Evolutionary conservation across 306 rosid genomes (phyloP), one percentile per base, ranked within the genome.

Genomic region (Cicer judaicum): DNA sequence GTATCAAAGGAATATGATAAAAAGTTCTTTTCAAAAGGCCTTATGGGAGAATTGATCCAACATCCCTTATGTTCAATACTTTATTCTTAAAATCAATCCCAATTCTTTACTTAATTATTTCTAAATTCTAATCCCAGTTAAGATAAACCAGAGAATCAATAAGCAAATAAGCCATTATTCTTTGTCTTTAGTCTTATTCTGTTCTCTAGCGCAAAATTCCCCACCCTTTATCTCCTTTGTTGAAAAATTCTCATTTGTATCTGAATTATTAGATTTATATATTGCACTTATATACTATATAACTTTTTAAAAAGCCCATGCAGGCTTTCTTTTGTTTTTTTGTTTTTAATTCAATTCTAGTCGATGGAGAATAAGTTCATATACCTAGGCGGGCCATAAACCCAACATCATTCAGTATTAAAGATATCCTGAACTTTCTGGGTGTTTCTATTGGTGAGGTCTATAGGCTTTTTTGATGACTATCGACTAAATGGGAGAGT

Each of bases 51-150:
- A 85, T 80, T 79, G 86, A 85, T 89, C 89, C 91, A 80, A 72
- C 82, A 84, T 85, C 84, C 89, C 75, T 49, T 50, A 68, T 85
- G 90, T 78, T 89, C 78, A 80, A 19, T 38, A 50, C 92, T 86
- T 82, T 84, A 89, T 83, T 89, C 85, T 77, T 44, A 60, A 76
- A 73, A 82, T 71, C 84, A 74, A 49, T 64, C 74, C 56, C 34
- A 72, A 69, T 80, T 74, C 81, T 64, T 8, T 16, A 59, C 78
- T 72, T 81, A 61, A 59, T 78, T 54, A 55, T 77, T 70, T 75
- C 19, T 49, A 85, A 82, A 21, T 21, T 21, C 24, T 1, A 21
- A 21, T 79, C 81, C 78, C 84, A 82, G 85, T 78, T 78, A 62
- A 68, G 88, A 82, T 83, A 84, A 83, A 81, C 83, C 82, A 67